phyloP scores from a whole-genome alignment of 2,329 filamentous ascomycete genomes.

The Pseudofabraea citricarpa region DNA sequence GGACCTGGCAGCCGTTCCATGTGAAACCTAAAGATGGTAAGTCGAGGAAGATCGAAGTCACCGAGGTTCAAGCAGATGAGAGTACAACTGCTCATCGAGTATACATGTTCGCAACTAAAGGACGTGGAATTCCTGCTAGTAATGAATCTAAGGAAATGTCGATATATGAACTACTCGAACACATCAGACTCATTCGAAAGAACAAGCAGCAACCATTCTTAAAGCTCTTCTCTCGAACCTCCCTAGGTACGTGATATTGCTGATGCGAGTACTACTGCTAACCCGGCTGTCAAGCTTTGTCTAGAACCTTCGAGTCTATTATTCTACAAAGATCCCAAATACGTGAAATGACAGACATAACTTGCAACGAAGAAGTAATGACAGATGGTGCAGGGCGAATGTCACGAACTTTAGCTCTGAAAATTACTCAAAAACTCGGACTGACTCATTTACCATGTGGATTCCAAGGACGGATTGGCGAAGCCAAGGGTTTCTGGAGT shows the following conservation, averaged over 20 bases:
- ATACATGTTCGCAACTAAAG: conserved; percentile 45
- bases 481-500: conserved; percentile 74
- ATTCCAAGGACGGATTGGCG: conserved; percentile 66
- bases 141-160: conserved; percentile 20
- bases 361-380: conserved; percentile 41
- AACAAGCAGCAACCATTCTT: conserved; percentile 43
- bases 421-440: conserved; percentile 45
- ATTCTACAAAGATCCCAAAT: conserved; percentile 44
- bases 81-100: conserved; percentile 36
- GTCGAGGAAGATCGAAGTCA: conserved; percentile 33
- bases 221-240: conserved; percentile 55
- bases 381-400: conserved; percentile 64
- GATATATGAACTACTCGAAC: conserved; percentile 41
- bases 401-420: conserved; percentile 52
- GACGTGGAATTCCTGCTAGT: background rate
- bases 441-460: conserved; percentile 53
- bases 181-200: conserved; percentile 42
- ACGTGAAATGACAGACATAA: conserved; percentile 20
- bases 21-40: conserved; percentile 17
- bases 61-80: conserved; percentile 27
- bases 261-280: too few relatives aligned
- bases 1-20: conserved; percentile 24
- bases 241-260: conserved; percentile 42
- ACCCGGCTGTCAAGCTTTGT: too few relatives aligned
- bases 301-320: conserved; percentile 40